A percentile compares a stretch with the other conserved stretches of the same genome.
These are phyloP conservation scores for Iodosphaeria phyllophila DNA, from an alignment of 2,329 filamentous ascomycete species.

Conservation along the genomic window DNA sequence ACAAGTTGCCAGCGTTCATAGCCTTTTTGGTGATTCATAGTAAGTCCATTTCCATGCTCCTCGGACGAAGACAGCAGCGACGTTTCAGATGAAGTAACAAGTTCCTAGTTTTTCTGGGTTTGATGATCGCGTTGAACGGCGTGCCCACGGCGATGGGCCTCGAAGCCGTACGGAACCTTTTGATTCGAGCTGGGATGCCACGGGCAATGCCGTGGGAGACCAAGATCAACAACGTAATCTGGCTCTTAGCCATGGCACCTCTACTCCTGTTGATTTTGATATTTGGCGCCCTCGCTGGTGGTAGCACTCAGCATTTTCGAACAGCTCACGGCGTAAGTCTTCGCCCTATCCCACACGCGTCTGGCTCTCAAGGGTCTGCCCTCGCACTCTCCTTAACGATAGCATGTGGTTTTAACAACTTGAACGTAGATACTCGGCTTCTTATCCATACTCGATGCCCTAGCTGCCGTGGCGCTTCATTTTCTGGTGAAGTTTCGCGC, in stretches of 20 bases:
- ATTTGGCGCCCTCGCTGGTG: slow-evolving; percentile 9
- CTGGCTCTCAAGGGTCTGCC: neutral
- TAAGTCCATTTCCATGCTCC: slow-evolving; percentile 4
- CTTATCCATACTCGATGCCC: slow-evolving; percentile 9
- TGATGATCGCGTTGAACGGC: slow-evolving; percentile 9
- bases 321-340: slow-evolving; percentile 12
- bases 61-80: neutral
- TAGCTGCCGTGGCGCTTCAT: slow-evolving; percentile 9
- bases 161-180: slow-evolving; percentile 10
- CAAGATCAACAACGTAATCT: slow-evolving; percentile 9
- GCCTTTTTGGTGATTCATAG: slow-evolving; percentile 10
- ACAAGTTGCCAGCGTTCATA: slow-evolving; percentile 6
- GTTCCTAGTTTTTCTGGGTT: slow-evolving; percentile 9
- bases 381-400: neutral
- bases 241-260: slow-evolving; percentile 10
- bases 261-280: slow-evolving; percentile 9
- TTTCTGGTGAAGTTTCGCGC: slow-evolving; percentile 7
- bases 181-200: slow-evolving; percentile 7
- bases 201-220: slow-evolving; percentile 8
- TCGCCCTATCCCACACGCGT: neutral
- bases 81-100: neutral
- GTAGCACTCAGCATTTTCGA: slow-evolving; percentile 10
- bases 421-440: slow-evolving; percentile 10
- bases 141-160: slow-evolving; percentile 12
- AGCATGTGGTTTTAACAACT: neutral